Evolutionary conservation across 208 protist species (phyloP).

Genomic region (Strigomonas culicis): DNA sequence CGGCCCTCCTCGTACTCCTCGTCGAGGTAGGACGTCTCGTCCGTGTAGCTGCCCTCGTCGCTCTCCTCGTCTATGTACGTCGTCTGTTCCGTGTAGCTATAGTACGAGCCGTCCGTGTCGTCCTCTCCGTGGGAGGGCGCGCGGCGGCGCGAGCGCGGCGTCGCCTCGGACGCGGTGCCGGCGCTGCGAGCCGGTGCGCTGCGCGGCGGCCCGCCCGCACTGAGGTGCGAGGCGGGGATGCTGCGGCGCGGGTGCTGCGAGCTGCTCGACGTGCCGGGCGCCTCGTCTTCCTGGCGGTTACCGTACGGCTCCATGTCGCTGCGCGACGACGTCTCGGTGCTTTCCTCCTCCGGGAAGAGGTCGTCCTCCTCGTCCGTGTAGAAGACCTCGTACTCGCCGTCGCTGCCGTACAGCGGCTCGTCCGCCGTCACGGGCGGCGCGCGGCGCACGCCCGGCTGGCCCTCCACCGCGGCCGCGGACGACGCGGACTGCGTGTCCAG

Average conservation of each 20-base stretch:
- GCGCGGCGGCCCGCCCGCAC: slow-evolving; percentile 2
- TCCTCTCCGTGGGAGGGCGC: background rate
- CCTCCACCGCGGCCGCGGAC: slow-evolving; percentile 26
- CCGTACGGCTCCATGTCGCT: slow-evolving; percentile 14
- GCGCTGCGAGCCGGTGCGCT: slow-evolving; percentile 6
- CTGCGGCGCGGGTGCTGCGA: slow-evolving; percentile 6
- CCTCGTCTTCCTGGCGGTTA: slow-evolving; percentile 13
- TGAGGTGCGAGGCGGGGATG: background rate
- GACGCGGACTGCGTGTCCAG: slow-evolving; percentile 27
- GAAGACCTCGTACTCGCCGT: slow-evolving; percentile 58
- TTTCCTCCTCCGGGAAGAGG: slow-evolving; percentile 29
- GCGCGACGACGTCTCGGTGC: slow-evolving; percentile 14
- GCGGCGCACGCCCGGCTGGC: slow-evolving; percentile 10
- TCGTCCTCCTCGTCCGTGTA: slow-evolving; percentile 51
- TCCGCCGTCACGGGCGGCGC: slow-evolving; percentile 14
- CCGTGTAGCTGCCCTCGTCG: slow-evolving; percentile 24
- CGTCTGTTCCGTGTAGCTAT: background rate
- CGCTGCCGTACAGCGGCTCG: slow-evolving; percentile 1
- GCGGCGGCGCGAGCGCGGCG: background rate
- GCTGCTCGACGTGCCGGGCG: slow-evolving; percentile 2
- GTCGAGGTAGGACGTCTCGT: slow-evolving; percentile 47
- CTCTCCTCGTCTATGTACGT: background rate
- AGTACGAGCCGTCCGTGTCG: background rate
- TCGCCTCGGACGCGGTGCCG: background rate
- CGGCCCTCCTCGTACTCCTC: slow-evolving; percentile 23